Evolutionary conservation across 768 basidiomycete species (phyloP).

Genomic region (Russula brevipes): DNA sequence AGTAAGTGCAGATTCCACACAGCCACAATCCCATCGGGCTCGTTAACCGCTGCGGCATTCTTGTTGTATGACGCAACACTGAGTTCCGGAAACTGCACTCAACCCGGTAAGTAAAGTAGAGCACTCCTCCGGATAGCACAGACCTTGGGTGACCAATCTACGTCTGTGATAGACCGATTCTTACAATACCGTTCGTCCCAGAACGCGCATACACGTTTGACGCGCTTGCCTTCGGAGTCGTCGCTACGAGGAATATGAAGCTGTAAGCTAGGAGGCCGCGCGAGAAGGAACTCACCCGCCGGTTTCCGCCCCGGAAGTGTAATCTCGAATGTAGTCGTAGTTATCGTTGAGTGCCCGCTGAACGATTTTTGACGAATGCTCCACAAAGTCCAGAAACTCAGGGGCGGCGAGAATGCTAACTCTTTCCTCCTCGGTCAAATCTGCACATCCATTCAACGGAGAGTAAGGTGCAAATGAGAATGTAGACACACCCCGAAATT

Average conservation of each 20-base stretch:
- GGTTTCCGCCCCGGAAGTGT: constrained; percentile 82
- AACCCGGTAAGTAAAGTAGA: not conserved
- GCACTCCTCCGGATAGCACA: constrained; percentile 8
- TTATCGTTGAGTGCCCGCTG: constrained; percentile 91
- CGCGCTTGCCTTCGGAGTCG: constrained; percentile 82
- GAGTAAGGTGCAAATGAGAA: not conserved
- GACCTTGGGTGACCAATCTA: constrained; percentile 98
- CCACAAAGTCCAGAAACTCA: constrained; percentile 90
- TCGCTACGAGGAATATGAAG: constrained; percentile 47
- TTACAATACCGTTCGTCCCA: constrained; percentile 86
- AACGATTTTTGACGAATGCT: constrained; percentile 90
- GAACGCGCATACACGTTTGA: constrained; percentile 93
- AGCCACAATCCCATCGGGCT: constrained; percentile 94
- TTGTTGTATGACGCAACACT: constrained; percentile 97
- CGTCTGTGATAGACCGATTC: constrained; percentile 90
- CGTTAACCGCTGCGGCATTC: constrained; percentile 87
- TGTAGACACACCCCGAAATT: constrained; percentile 60
- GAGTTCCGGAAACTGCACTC: constrained; percentile 82
- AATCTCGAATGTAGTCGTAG: constrained; percentile 97
- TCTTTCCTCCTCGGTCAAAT: constrained; percentile 83
- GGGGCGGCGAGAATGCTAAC: constrained; percentile 77
- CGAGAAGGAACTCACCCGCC: constrained; percentile 55
- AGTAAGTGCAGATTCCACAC: constrained; percentile 96
- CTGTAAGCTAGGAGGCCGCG: not conserved
- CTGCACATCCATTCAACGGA: constrained; percentile 36